Base-by-base conservation (phyloP, 2,329 filamentous ascomycete species). In the Calonectria leucothoes region DNA sequence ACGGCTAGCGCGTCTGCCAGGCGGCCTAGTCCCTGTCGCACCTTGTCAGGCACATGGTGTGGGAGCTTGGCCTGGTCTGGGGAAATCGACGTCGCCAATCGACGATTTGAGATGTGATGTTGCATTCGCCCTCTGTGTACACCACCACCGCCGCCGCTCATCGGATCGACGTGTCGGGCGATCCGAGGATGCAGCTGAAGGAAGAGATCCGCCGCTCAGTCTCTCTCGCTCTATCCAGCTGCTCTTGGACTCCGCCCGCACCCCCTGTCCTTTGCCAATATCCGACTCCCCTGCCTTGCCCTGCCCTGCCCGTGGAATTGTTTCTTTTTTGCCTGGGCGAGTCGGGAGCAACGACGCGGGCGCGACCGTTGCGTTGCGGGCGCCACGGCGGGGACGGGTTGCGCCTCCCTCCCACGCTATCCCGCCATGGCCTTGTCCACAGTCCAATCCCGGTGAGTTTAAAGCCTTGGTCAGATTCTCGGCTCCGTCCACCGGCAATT, bases 71-170 rank as follows among this genome's bases (percentile, higher is more conserved):
- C n/a, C 48, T 72, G 39, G 65, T 72, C 70, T 68, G 70, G 70
- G 70, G 70, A 72, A 72, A 72, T 72, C 70, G 67, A 52, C 42
- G 52, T 70, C 49, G 59, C 71, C 33, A 70, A 72, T 64, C 65
- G 52, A 63, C 45, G 45, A 66, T 42, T n/a, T 55, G 67, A 63
- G 66, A 69, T 69, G 66, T 48, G 39, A 71, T 71, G 69, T 52
- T 45, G 51, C 69, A 71, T 67, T 52, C 31, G n/a, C 49, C 39
- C 12, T 35, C 23, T 33, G 35, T 5, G 55, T 61, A 31, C 66
- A 59, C 39, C 35, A 45, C 23, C n/a, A 37, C 48, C 20, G 15
- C 35, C n/a, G 42, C 42, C 29, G 57, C 42, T 49, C n/a, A 64
- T 64, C 65, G 64, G 70, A 69, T 66, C 66, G 52, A 39, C 67